phyloP scores from a whole-genome alignment of 2,329 filamentous ascomycete genomes.

The Fusarium sp. region DNA sequence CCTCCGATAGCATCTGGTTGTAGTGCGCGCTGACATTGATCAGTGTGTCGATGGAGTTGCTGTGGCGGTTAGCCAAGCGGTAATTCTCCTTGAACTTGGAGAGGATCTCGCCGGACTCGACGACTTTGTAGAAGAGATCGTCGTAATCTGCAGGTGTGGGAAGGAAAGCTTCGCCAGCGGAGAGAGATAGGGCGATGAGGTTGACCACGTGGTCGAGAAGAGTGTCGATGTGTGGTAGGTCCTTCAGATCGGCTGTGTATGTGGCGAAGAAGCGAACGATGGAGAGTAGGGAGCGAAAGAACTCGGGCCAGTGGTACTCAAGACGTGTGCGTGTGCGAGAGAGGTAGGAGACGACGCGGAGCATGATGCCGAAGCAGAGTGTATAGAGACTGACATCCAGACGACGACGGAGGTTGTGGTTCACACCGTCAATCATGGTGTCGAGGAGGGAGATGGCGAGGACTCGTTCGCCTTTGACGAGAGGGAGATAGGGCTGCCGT shows the following conservation, averaged over 20 bases:
- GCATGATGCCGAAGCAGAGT: conserved; percentile 82
- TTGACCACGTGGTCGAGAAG: conserved; percentile 85
- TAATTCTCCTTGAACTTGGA: conserved; percentile 86
- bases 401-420: conserved; percentile 89
- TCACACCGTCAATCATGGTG: conserved; percentile 89
- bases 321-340: conserved; percentile 85
- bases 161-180: conserved; percentile 89
- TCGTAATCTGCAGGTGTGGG: conserved; percentile 91
- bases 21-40: conserved; percentile 89
- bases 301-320: conserved; percentile 92
- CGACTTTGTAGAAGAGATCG: conserved; percentile 97
- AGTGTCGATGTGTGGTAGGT: conserved; percentile 75
- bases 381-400: conserved; percentile 89
- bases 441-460: conserved; percentile 84
- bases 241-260: conserved; percentile 83
- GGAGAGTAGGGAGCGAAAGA: conserved; percentile 90
- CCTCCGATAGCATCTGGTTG: conserved; percentile 79
- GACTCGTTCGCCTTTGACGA: conserved; percentile 78
- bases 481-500: conserved; percentile 84
- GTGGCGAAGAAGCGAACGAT: conserved; percentile 91
- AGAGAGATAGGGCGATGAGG: conserved; percentile 85
- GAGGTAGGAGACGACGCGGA: conserved; percentile 86
- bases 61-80: conserved; percentile 66
- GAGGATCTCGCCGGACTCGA: conserved; percentile 88
- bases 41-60: conserved; percentile 84